Evolutionary conservation across 1,284 basidiomycete species (phyloP).

Genomic region (Malassezia yamatoensis): DNA sequence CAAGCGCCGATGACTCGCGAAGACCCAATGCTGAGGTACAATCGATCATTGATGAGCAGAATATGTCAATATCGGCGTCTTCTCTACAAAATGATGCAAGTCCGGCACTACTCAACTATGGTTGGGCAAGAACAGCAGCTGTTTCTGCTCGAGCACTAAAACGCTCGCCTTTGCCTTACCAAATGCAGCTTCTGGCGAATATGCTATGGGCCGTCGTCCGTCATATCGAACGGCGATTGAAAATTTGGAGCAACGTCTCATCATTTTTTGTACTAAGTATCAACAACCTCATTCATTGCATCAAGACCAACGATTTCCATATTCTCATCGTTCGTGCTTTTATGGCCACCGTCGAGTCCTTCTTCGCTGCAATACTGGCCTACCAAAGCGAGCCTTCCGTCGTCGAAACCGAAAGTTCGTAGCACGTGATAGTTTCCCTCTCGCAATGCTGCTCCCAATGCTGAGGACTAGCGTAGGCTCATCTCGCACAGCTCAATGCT

Average conservation of each 20-base stretch:
- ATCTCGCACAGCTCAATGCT: too few species aligned
- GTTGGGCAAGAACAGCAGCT: too few species aligned
- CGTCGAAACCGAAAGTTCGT: not conserved
- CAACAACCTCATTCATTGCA: not conserved
- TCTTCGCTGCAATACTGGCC: not conserved
- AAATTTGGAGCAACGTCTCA: not conserved
- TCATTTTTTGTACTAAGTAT: not conserved
- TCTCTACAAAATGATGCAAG: not conserved
- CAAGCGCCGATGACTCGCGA: not conserved
- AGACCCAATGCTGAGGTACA: not conserved
- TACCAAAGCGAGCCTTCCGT: not conserved
- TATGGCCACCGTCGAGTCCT: not conserved
- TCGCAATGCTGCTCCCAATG: not conserved
- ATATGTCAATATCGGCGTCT: not conserved
- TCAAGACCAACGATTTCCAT: not conserved
- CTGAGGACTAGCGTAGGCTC: not conserved
- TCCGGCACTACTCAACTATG: too few species aligned
- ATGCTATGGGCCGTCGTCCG: not conserved
- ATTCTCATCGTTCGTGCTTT: not conserved
- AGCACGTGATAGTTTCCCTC: slow-evolving; percentile 8
- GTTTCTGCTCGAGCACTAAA: not conserved
- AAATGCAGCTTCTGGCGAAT: not conserved
- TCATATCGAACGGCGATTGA: not conserved
- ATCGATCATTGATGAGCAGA: not conserved
- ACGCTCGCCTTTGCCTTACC: slow-evolving; percentile 6